A percentile compares a stretch with the other conserved stretches of the same genome.
Conservation (phyloP, 1,284 basidiomycete genomes). For the Cryptococcus amylolentus region DNA sequence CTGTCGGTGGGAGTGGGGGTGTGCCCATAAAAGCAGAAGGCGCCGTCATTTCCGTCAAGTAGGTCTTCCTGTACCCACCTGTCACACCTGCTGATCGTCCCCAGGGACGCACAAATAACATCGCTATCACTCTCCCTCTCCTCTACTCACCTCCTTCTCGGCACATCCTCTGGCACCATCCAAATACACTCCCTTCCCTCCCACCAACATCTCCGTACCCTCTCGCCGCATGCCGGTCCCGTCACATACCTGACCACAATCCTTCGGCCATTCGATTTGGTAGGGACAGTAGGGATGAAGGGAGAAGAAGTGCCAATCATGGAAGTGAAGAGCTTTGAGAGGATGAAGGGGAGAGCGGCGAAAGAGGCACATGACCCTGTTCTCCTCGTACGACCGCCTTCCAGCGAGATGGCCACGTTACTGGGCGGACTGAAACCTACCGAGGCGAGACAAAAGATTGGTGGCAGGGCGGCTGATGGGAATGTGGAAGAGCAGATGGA, state of each 20-base stretch:
- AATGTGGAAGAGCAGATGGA: conserved; percentile 45
- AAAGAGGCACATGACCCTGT: conserved; percentile 35
- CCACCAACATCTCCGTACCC: conserved; percentile 78
- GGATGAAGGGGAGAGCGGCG: conserved; percentile 38
- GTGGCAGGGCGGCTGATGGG: neutral
- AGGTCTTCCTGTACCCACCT: neutral
- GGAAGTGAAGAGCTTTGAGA: conserved; percentile 46
- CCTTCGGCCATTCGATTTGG: conserved; percentile 75
- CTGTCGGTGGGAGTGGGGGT: conserved; percentile 68
- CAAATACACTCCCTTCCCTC: conserved; percentile 83
- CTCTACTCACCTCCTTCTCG: conserved; percentile 61
- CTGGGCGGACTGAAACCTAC: too few species aligned
- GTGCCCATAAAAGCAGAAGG: conserved; percentile 63
- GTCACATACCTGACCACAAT: conserved; percentile 72
- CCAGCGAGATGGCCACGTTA: neutral
- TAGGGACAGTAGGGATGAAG: conserved; percentile 35
- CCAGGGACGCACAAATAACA: conserved; percentile 56
- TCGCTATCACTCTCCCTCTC: conserved; percentile 70
- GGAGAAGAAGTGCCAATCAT: conserved; percentile 40
- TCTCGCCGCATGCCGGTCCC: conserved; percentile 64
- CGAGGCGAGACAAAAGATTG: neutral
- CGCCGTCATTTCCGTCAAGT: conserved; percentile 27
- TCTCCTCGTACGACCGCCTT: conserved; percentile 22
- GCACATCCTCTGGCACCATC: conserved; percentile 57
- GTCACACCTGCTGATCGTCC: neutral